A percentile compares a stretch with the other conserved stretches of the same genome.
Evolutionary conservation across 306 rosid species (phyloP).

Genomic region (Vicia faba): DNA sequence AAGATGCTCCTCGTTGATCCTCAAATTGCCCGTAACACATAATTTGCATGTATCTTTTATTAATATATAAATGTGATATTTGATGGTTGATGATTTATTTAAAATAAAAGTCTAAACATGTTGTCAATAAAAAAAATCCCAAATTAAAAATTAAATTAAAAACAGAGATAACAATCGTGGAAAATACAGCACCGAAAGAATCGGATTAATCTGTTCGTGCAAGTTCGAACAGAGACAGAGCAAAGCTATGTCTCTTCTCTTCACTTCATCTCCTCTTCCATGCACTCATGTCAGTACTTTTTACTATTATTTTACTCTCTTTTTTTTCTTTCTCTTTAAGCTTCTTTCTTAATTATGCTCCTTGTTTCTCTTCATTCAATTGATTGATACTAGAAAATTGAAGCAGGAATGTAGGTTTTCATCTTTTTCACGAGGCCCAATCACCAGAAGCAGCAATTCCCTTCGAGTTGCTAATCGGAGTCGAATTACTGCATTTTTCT

Average conservation of each 20-base stretch:
- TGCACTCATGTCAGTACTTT: constrained; percentile 28
- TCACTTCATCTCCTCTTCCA: constrained; percentile 30
- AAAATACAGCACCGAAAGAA: background rate
- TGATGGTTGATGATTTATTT: too few species aligned
- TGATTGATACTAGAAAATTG: constrained; percentile 45
- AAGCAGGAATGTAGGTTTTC: constrained; percentile 35
- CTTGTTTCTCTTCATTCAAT: constrained; percentile 3
- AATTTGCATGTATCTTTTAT: too few species aligned
- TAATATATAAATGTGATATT: too few species aligned
- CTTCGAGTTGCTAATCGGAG: background rate
- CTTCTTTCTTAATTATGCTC: background rate
- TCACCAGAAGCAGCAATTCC: constrained; percentile 12
- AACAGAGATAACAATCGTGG: too few species aligned
- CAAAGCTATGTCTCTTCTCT: constrained; percentile 34
- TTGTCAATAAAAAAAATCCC: too few species aligned
- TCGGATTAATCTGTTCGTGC: background rate
- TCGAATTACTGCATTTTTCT: constrained; percentile 57
- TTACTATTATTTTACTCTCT: background rate
- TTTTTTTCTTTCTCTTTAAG: background rate
- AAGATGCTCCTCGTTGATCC: too few species aligned
- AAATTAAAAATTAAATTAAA: too few species aligned
- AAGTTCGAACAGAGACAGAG: background rate
- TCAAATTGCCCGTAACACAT: too few species aligned
- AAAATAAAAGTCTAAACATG: background rate
- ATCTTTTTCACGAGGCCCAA: background rate